Evolutionary conservation across 129 eudicot genomes (phyloP).

Genomic region (Calendula officinalis): DNA sequence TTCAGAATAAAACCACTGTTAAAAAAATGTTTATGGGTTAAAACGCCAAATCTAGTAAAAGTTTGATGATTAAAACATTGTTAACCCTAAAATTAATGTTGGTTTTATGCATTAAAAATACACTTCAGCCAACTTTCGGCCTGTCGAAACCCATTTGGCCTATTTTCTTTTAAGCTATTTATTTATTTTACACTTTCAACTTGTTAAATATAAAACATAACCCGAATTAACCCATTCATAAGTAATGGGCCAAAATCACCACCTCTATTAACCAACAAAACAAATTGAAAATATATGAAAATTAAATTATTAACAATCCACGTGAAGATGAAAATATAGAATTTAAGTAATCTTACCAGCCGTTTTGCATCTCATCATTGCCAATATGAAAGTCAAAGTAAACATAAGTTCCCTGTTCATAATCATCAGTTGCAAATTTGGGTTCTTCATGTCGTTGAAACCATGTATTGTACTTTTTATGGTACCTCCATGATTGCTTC

Average conservation of each 20-base stretch:
- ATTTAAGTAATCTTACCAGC: slow-evolving; percentile 62
- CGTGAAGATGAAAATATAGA: neutral
- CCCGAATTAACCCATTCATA: neutral
- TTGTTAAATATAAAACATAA: neutral
- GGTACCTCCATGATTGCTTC: slow-evolving; percentile 99
- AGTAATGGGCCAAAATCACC: neutral
- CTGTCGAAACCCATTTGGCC: neutral
- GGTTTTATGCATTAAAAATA: neutral
- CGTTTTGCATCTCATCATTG: slow-evolving; percentile 78
- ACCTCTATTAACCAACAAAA: neutral
- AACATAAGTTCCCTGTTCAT: slow-evolving; percentile 95
- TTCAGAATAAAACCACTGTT: no score
- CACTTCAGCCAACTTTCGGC: neutral
- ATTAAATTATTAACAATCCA: neutral
- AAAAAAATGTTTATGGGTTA: no score
- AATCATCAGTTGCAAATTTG: slow-evolving; percentile 89
- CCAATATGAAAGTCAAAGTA: slow-evolving; percentile 87
- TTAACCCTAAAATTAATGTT: no score
- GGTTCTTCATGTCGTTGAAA: slow-evolving; percentile 99
- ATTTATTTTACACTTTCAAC: neutral
- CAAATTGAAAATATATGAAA: neutral
- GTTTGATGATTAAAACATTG: no score
- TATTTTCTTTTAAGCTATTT: neutral
- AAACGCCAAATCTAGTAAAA: no score
- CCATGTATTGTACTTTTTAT: slow-evolving; percentile 92